A percentile compares a stretch with the other conserved stretches of the same genome.
phyloP scores from a whole-genome alignment of 495 filamentous ascomycete species.

The Penicillium herquei region DNA sequence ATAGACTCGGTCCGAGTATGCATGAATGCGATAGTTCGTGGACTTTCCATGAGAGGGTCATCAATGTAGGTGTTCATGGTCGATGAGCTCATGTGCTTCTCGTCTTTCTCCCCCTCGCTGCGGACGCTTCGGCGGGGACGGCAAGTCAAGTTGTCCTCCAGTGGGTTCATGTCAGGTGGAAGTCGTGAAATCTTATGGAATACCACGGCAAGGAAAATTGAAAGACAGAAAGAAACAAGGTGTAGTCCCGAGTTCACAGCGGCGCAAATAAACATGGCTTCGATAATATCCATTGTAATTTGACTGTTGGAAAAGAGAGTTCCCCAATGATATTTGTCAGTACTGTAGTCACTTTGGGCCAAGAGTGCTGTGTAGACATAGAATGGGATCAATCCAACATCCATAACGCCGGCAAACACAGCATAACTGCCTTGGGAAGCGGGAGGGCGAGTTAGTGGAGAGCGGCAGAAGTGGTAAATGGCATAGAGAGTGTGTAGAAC shows the following conservation, averaged over 20 bases:
- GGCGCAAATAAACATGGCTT: slow-evolving; percentile 62
- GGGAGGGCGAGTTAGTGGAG: slow-evolving; percentile 65
- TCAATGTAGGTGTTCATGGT: slow-evolving; percentile 59
- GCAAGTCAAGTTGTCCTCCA: slow-evolving; percentile 82
- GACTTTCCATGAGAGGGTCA: slow-evolving; percentile 54
- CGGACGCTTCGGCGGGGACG: slow-evolving; percentile 63
- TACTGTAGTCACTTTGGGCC: slow-evolving; percentile 42
- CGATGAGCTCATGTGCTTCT: slow-evolving; percentile 51
- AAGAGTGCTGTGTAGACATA: slow-evolving; percentile 70
- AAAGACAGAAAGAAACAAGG: slow-evolving; percentile 64
- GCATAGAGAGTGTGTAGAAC: slow-evolving; percentile 70
- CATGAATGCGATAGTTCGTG: slow-evolving; percentile 70
- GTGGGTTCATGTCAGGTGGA: slow-evolving; percentile 89
- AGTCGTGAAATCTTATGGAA: slow-evolving; percentile 78
- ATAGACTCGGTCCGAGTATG: slow-evolving; percentile 65
- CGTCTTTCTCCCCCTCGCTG: slow-evolving; percentile 68
- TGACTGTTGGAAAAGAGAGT: slow-evolving; percentile 55
- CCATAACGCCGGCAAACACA: slow-evolving; percentile 70
- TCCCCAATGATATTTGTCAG: slow-evolving; percentile 54
- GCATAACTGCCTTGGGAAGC: slow-evolving; percentile 82
- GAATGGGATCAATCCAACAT: slow-evolving; percentile 71
- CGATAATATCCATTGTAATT: slow-evolving; percentile 53
- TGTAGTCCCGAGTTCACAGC: slow-evolving; percentile 64
- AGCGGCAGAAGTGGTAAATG: slow-evolving; percentile 70
- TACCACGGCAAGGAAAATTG: slow-evolving; percentile 66